Conservation (phyloP, 257 asterid genomes). For the Solanum piurae region DNA sequence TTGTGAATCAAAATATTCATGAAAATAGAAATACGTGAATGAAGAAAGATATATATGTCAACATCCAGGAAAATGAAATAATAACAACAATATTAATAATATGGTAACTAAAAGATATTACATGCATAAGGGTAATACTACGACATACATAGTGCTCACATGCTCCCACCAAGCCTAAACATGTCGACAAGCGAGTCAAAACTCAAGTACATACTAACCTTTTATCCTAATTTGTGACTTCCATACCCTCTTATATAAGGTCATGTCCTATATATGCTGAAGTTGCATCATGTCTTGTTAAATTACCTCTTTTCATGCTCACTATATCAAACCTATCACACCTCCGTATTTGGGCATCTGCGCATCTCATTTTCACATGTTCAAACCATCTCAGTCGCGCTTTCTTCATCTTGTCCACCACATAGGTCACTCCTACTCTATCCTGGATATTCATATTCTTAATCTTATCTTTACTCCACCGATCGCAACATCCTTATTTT, state of each 20-base stretch:
- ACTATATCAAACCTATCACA: not conserved
- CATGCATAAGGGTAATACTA: not conserved
- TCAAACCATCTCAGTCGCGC: not conserved
- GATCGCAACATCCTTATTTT: no score
- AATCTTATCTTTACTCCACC: not conserved
- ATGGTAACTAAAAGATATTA: not conserved
- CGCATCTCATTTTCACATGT: not conserved
- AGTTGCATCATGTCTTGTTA: not conserved
- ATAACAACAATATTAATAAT: not conserved
- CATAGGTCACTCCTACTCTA: not conserved
- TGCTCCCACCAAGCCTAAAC: not conserved
- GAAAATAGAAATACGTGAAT: not conserved
- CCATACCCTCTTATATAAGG: not conserved
- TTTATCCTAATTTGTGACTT: not conserved
- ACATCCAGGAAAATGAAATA: not conserved
- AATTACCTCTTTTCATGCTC: not conserved
- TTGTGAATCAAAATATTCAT: not conserved
- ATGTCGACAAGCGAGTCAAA: not conserved
- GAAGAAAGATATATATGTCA: not conserved
- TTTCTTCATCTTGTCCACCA: not conserved
- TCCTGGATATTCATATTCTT: not conserved
- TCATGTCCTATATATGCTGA: not conserved
- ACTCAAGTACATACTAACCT: not conserved
- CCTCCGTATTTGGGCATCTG: not conserved
- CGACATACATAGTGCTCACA: not conserved